These are phyloP conservation scores for Verticillium klebahnii DNA, from an alignment of 2,329 filamentous ascomycete genomes.

Conservation along the genomic window DNA sequence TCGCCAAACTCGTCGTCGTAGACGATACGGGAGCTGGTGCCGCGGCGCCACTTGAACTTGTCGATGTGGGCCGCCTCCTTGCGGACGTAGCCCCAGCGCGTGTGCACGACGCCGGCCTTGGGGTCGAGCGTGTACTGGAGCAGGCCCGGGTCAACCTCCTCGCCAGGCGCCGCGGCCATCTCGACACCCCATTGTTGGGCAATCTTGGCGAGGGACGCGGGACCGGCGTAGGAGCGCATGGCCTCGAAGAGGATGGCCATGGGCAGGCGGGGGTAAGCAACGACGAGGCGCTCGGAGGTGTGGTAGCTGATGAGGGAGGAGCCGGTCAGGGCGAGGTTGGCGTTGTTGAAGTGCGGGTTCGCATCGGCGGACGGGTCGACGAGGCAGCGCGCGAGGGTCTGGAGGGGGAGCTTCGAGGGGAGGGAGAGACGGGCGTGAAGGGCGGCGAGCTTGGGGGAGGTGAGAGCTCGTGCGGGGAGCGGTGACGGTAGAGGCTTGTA, in stretches of 20 bases:
- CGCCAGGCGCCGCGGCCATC: conserved; percentile 76
- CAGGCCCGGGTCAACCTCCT: conserved; percentile 86
- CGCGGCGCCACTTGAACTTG: conserved; percentile 57
- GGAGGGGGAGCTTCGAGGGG: conserved; percentile 73
- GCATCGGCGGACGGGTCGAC: conserved; percentile 81
- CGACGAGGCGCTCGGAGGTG: conserved; percentile 80
- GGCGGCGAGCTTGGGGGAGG: conserved; percentile 85
- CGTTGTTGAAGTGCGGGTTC: conserved; percentile 81
- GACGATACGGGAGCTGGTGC: conserved; percentile 72
- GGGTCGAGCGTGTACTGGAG: conserved; percentile 67
- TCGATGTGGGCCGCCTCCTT: conserved; percentile 41
- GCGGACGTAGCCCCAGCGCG: conserved; percentile 47
- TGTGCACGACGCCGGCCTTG: conserved; percentile 37
- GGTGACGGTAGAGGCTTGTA: conserved; percentile 57
- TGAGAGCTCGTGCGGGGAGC: conserved; percentile 57
- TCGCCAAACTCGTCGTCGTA: conserved; percentile 85
- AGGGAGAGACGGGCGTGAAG: conserved; percentile 86
- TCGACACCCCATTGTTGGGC: conserved; percentile 90
- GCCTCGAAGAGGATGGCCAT: conserved; percentile 83
- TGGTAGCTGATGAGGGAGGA: conserved; percentile 83
- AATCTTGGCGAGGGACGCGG: conserved; percentile 67
- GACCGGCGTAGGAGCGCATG: conserved; percentile 78
- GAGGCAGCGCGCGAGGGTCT: conserved; percentile 81
- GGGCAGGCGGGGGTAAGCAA: conserved; percentile 85
- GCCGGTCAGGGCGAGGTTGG: conserved; percentile 75